phyloP scores from a whole-genome alignment of 345 rosid genomes.

The Lumnitzera littorea region DNA sequence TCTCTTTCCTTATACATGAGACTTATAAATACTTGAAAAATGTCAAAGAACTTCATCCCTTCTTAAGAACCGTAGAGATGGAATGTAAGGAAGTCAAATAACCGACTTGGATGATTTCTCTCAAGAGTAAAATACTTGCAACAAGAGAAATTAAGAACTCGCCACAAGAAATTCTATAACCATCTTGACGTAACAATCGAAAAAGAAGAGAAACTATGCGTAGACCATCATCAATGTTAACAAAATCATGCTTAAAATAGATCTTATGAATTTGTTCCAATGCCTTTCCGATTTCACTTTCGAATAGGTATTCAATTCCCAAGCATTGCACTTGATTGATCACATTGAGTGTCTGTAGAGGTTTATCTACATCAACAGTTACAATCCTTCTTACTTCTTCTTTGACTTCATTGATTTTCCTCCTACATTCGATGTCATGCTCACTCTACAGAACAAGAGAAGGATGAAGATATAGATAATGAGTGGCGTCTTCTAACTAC shows the following conservation, averaged over 20 bases:
- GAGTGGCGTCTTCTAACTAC: too few relatives aligned
- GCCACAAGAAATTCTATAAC: constrained; percentile 9
- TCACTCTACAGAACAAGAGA: not conserved
- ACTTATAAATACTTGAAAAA: too few relatives aligned
- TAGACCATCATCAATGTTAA: not conserved
- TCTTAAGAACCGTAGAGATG: too few relatives aligned
- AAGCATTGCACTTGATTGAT: constrained; percentile 29
- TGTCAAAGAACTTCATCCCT: too few relatives aligned
- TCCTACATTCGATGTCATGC: not conserved
- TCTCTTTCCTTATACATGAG: too few relatives aligned
- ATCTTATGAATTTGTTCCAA: not conserved
- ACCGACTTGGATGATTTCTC: too few relatives aligned
- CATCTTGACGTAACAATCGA: constrained; percentile 16
- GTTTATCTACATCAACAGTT: not conserved
- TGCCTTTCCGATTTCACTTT: constrained; percentile 7
- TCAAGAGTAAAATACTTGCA: too few relatives aligned
- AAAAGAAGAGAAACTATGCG: too few relatives aligned
- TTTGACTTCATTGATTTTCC: constrained; percentile 7
- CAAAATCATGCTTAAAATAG: not conserved
- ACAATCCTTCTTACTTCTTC: constrained; percentile 13
- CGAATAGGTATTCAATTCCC: constrained; percentile 46
- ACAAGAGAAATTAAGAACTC: not conserved
- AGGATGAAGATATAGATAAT: not conserved
- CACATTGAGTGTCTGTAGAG: constrained; percentile 7
- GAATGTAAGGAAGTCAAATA: too few relatives aligned